Conservation (phyloP, 129 eudicot genomes). For the Cynara cardunculus region DNA sequence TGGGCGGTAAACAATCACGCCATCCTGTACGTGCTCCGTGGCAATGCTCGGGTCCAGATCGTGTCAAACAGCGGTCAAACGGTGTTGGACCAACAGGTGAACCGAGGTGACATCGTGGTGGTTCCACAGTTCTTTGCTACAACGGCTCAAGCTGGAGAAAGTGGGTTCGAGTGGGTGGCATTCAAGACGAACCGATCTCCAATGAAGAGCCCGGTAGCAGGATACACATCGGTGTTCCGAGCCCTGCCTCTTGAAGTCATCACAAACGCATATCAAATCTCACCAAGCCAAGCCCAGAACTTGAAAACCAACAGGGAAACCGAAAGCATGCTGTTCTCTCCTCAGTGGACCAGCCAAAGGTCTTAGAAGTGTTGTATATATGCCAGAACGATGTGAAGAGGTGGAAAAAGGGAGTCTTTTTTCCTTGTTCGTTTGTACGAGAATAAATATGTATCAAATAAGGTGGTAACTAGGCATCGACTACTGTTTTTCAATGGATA, state of each 20-base stretch:
- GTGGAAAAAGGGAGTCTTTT: neutral
- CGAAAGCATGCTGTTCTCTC: constrained; percentile 46
- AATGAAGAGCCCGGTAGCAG: constrained; percentile 50
- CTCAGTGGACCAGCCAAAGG: constrained; percentile 18
- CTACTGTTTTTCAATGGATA: too few species aligned
- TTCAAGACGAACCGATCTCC: constrained; percentile 69
- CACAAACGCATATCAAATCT: constrained; percentile 41
- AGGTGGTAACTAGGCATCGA: neutral
- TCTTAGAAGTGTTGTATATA: neutral
- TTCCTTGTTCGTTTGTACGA: neutral
- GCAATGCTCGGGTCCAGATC: constrained; percentile 52
- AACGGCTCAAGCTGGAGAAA: constrained; percentile 40
- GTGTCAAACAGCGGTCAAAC: constrained; percentile 48
- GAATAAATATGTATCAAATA: neutral
- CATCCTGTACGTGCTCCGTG: constrained; percentile 47
- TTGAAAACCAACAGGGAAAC: constrained; percentile 51
- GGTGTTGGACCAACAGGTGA: constrained; percentile 54
- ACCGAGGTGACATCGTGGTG: constrained; percentile 55
- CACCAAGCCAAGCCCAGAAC: constrained; percentile 52
- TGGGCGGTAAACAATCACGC: constrained; percentile 59
- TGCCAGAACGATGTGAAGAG: neutral
- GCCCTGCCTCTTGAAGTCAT: constrained; percentile 66
- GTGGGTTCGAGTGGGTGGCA: constrained; percentile 69
- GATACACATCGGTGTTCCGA: constrained; percentile 68
- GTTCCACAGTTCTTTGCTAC: constrained; percentile 64